phyloP scores from a whole-genome alignment of 2,329 filamentous ascomycete species.

The Arthrobotrys iridis region DNA sequence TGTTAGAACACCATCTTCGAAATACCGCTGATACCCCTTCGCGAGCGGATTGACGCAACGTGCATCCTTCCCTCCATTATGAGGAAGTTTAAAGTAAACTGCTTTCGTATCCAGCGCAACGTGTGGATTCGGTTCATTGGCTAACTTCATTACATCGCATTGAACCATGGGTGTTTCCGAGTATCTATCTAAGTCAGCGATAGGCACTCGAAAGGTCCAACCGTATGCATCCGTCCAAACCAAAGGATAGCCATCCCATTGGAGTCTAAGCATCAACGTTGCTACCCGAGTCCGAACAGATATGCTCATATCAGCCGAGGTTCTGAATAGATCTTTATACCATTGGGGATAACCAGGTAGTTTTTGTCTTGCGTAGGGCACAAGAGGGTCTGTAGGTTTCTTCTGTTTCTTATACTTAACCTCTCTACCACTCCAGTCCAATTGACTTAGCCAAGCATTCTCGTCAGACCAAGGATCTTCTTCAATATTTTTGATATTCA shows the following conservation, averaged over 20 bases:
- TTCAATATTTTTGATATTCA: constrained; percentile 67
- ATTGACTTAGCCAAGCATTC: constrained; percentile 78
- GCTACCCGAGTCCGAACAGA: constrained; percentile 89
- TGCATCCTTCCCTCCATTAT: constrained; percentile 89
- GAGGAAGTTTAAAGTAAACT: constrained; percentile 89
- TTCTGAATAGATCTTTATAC: constrained; percentile 92
- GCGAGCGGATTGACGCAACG: constrained; percentile 88
- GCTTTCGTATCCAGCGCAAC: constrained; percentile 74
- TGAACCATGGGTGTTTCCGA: constrained; percentile 75
- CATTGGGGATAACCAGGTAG: constrained; percentile 93
- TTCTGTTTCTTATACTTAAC: constrained; percentile 88
- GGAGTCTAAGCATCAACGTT: constrained; percentile 80
- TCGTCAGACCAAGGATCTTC: constrained; percentile 70
- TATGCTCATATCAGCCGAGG: constrained; percentile 74
- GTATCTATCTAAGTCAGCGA: constrained; percentile 72
- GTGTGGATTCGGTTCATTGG: constrained; percentile 72
- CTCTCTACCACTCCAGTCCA: constrained; percentile 96
- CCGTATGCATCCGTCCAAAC: constrained; percentile 93
- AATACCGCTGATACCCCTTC: constrained; percentile 88
- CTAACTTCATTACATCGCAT: constrained; percentile 73
- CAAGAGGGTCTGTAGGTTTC: constrained; percentile 65
- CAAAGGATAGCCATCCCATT: constrained; percentile 89
- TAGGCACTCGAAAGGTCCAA: constrained; percentile 86
- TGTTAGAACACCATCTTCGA: constrained; percentile 85
- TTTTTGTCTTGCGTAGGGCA: constrained; percentile 78